Conservation (phyloP, 2,329 filamentous ascomycete genomes). For the Ophiostoma triangulosporum region DNA sequence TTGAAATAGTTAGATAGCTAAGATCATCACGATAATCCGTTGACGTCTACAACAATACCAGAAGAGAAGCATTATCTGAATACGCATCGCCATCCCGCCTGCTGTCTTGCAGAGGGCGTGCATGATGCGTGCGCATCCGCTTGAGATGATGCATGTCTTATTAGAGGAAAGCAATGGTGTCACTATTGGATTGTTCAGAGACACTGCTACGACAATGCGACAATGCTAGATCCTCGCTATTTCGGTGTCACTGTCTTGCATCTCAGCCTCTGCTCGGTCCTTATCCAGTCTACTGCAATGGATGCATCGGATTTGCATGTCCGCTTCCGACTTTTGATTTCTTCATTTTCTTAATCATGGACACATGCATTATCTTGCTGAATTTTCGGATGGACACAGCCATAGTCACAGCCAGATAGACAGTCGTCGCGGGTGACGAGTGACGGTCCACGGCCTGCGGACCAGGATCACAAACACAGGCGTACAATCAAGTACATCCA, state of each 20-base stretch:
- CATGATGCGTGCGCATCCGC: neutral
- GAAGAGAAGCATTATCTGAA: neutral
- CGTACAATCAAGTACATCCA: neutral
- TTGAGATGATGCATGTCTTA: neutral
- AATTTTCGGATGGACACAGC: too few relatives aligned
- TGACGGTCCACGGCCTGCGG: neutral
- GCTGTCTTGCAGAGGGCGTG: neutral
- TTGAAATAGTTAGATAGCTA: too few relatives aligned
- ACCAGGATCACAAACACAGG: neutral
- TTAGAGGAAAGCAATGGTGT: neutral
- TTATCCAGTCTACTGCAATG: constrained; percentile 2
- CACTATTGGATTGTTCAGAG: neutral
- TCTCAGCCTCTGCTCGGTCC: constrained; percentile 3
- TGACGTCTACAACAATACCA: neutral
- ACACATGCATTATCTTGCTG: too few relatives aligned
- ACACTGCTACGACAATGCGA: neutral
- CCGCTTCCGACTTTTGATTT: neutral
- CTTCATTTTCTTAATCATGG: neutral
- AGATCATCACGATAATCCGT: too few relatives aligned
- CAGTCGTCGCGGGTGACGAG: neutral
- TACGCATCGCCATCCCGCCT: neutral
- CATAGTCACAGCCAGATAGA: too few relatives aligned
- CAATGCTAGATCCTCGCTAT: neutral
- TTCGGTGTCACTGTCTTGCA: constrained; percentile 2
- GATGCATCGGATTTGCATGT: neutral